Evolutionary conservation across 2,329 filamentous ascomycete species (phyloP).

Genomic region (Trichoderma sp.): DNA sequence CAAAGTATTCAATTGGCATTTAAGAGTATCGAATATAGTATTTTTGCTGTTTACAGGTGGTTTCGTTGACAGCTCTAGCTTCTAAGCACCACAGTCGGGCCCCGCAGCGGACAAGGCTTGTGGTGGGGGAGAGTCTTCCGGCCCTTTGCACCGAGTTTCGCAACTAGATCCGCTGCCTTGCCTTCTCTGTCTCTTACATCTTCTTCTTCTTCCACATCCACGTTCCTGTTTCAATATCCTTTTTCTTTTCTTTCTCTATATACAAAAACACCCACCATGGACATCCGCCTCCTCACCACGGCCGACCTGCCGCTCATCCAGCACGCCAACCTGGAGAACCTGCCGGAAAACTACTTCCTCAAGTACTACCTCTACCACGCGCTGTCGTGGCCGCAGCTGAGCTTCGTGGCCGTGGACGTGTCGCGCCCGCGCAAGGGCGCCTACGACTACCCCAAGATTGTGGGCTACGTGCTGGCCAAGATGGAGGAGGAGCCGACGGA

Average conservation of each 20-base stretch:
- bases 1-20: background rate
- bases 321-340: slow-evolving; percentile 97
- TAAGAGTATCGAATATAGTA: background rate
- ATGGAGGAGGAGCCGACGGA: slow-evolving; percentile 98
- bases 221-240: background rate
- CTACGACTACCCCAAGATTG: slow-evolving; percentile 93
- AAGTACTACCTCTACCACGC: slow-evolving; percentile 99
- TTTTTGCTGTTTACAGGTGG: background rate
- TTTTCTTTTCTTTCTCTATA: no score
- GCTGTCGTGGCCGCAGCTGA: slow-evolving; percentile 95
- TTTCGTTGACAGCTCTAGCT: background rate
- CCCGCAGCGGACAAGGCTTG: slow-evolving; percentile 18
- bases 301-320: slow-evolving; percentile 90
- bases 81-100: background rate
- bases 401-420: slow-evolving; percentile 93
- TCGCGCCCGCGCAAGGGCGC: slow-evolving; percentile 74
- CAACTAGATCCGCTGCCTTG: slow-evolving; percentile 1
- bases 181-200: background rate
- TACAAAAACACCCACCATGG: slow-evolving; percentile 58
- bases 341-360: slow-evolving; percentile 99
- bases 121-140: slow-evolving; percentile 22
- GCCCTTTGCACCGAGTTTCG: slow-evolving; percentile 3
- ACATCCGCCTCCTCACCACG: slow-evolving; percentile 83
- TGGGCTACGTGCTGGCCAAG: slow-evolving; percentile 98
- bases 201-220: background rate